phyloP scores from a whole-genome alignment of 1,284 basidiomycete species.

The Kalmanozyma brasiliensis region DNA sequence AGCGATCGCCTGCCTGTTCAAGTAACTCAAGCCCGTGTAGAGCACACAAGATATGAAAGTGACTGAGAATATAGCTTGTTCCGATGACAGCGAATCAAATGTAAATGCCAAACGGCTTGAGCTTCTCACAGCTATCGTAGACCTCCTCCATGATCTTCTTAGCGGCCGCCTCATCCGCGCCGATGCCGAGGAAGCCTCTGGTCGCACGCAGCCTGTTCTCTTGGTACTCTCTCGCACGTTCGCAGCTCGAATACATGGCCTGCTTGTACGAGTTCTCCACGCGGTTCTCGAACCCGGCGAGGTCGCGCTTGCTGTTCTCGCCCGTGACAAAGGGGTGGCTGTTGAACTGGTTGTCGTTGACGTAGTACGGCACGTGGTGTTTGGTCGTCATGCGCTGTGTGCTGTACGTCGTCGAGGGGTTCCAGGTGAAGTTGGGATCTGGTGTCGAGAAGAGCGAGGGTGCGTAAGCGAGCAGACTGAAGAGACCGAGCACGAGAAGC shows the following conservation, averaged over 20 bases:
- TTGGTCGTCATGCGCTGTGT: constrained; percentile 72
- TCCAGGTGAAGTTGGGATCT: constrained; percentile 84
- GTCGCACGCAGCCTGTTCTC: constrained; percentile 45
- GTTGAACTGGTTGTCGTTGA: constrained; percentile 82
- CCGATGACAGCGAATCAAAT: constrained; percentile 10
- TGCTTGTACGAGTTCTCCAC: constrained; percentile 58
- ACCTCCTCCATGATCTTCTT: constrained; percentile 56
- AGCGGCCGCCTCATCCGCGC: constrained; percentile 54
- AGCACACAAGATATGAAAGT: no score
- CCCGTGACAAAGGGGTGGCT: constrained; percentile 74
- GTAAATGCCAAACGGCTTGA: constrained; percentile 56
- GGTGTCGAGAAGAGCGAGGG: constrained; percentile 78
- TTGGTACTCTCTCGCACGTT: constrained; percentile 48
- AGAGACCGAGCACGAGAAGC: constrained; percentile 70
- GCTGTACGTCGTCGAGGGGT: constrained; percentile 65
- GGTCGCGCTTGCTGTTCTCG: constrained; percentile 28
- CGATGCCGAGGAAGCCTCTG: constrained; percentile 58
- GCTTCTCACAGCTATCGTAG: constrained; percentile 63
- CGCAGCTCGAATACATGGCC: constrained; percentile 50
- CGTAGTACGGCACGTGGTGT: constrained; percentile 83
- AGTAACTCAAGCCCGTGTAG: no score
- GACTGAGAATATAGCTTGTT: no score
- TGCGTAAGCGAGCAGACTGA: constrained; percentile 82
- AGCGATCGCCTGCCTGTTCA: no score
- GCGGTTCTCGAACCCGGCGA: constrained; percentile 49